These are phyloP conservation scores for Clarireedia homoeocarpa DNA, from an alignment of 2,329 filamentous ascomycete genomes.

Conservation along the genomic window DNA sequence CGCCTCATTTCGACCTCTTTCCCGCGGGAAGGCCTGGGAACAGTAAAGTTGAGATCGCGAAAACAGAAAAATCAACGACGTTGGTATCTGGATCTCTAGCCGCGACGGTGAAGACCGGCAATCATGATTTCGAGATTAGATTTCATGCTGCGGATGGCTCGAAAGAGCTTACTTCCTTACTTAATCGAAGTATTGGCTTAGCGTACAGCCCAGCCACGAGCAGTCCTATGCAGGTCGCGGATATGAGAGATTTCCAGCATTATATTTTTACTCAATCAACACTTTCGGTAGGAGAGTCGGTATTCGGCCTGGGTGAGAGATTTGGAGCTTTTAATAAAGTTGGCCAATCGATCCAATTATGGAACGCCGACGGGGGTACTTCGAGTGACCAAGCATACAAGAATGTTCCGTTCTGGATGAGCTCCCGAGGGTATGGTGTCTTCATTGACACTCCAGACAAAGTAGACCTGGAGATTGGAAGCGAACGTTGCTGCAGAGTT, in stretches of 20 bases:
- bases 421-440: conserved; percentile 66
- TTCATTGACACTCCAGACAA: conserved; percentile 65
- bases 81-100: conserved; percentile 44
- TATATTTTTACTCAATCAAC: conserved; percentile 51
- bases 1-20: conserved; percentile 51
- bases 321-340: conserved; percentile 73
- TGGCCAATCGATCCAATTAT: conserved; percentile 59
- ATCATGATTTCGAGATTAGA: conserved; percentile 46
- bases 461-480: conserved; percentile 66
- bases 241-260: conserved; percentile 45
- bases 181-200: conserved; percentile 47
- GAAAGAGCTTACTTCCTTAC: conserved; percentile 46
- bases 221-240: conserved; percentile 44
- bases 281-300: conserved; percentile 52
- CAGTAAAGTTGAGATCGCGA: conserved; percentile 33
- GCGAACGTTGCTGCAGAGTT: conserved; percentile 62
- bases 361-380: conserved; percentile 58
- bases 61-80: conserved; percentile 38
- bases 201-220: conserved; percentile 47
- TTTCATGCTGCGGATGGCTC: conserved; percentile 44
- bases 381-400: conserved; percentile 66
- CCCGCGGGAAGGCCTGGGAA: conserved; percentile 41
- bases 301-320: conserved; percentile 68
- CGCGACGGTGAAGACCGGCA: conserved; percentile 41
- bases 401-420: conserved; percentile 63